Base-by-base conservation (phyloP, 495 filamentous ascomycete species). In the Neurospora sp. region DNA sequence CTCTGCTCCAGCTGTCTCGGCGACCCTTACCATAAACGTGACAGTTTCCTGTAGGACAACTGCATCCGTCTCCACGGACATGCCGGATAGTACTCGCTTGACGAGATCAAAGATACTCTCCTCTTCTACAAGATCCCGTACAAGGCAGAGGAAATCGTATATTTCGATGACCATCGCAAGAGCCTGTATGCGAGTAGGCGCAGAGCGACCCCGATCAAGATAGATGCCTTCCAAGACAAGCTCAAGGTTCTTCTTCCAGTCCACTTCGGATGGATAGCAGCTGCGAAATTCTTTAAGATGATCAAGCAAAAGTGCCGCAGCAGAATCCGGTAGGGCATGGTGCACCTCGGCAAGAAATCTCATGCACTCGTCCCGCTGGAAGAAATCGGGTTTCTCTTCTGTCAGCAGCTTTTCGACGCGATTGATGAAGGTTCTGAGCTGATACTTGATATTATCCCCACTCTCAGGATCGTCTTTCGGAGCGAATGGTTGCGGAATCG, bases 81-180 rank as follows among this genome's bases (percentile, higher is more conserved):
- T 82, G 65, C 85, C 83, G 10, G 81, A 76, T 4, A 89, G 78
- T 31, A 87, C 78, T 40, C 83, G 79, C 53, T 77, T 80, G 47
- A 87, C 79, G 47, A 88, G 79, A 14, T 80, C 78, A 22, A 74
- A 77, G 42, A 86, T 75, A 35, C 76, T 80, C 2, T 83, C 80
- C 10, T 84, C 81, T 71, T 87, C 86, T 16, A 86, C 82, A 22
- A 86, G 82, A 40, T 83, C 79, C 40, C 83, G 81, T 12, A 90
- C 84, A 69, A 87, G 85, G 69, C 87, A 84, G 14, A 90, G 75
- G 68, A 90, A 85, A 37, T 86, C 86, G 73, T 89, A 90, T 14
- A 92, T 88, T 70, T 93, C 91, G 59, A 88, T 89, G 42, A 96
- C 79, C 2, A 87, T 86, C 73, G 90, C 87, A 68, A 95, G 79